phyloP scores from a whole-genome alignment of 208 protist species.

The Wallacemonas sp. region DNA sequence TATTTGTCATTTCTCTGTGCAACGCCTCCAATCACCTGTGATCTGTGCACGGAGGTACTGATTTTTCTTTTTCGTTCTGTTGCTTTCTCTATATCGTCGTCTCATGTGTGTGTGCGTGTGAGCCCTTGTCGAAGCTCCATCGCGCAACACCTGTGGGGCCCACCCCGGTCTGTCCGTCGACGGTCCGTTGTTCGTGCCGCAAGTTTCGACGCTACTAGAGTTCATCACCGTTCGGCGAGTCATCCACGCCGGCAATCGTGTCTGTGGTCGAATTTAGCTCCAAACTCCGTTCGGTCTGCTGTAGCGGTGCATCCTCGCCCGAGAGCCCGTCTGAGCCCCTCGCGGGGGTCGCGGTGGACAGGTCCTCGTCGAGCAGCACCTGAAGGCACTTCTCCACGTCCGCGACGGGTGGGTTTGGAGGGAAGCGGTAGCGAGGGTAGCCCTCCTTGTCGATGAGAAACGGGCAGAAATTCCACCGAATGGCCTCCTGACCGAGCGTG shows the following conservation, averaged over 20 bases:
- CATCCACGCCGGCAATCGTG: slow-evolving; percentile 10
- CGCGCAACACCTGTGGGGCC: too few relatives aligned
- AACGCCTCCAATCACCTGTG: too few relatives aligned
- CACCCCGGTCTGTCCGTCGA: too few relatives aligned
- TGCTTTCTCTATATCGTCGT: too few relatives aligned
- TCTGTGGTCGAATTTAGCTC: slow-evolving; percentile 8
- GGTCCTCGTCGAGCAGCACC: slow-evolving; percentile 20
- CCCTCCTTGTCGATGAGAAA: slow-evolving; percentile 84
- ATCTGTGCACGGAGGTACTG: too few relatives aligned
- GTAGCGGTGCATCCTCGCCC: not conserved
- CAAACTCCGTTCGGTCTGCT: slow-evolving; percentile 8
- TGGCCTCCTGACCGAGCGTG: slow-evolving; percentile 47
- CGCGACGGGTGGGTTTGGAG: slow-evolving; percentile 33
- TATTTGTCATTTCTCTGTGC: too few relatives aligned
- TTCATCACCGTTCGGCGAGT: not conserved
- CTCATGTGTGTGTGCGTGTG: too few relatives aligned
- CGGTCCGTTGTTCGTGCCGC: not conserved
- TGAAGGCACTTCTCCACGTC: slow-evolving; percentile 57
- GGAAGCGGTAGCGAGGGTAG: slow-evolving; percentile 54
- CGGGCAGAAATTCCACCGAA: slow-evolving; percentile 94
- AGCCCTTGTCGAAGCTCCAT: too few relatives aligned
- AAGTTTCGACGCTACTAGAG: not conserved
- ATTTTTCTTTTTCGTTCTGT: too few relatives aligned
- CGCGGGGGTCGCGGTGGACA: not conserved
- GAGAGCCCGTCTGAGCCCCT: not conserved